These are phyloP conservation scores for Penicillium alfredii DNA, from an alignment of 495 filamentous ascomycete genomes.

Conservation along the genomic window DNA sequence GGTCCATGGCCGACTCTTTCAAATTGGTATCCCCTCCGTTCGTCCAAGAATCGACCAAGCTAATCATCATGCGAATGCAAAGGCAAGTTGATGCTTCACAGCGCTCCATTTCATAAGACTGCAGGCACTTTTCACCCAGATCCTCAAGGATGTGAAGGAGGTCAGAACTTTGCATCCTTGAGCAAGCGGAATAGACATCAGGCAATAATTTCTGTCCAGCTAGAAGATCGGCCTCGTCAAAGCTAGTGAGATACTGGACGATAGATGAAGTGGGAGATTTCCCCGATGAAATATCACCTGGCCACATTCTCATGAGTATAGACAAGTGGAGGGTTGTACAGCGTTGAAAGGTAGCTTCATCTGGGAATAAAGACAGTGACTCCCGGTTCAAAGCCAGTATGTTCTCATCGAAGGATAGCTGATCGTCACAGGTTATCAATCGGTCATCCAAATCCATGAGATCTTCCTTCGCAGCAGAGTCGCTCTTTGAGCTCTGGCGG, in stretches of 20 bases:
- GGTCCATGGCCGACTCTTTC: slow-evolving; percentile 54
- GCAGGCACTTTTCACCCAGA: slow-evolving; percentile 55
- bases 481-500: slow-evolving; percentile 23
- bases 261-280: slow-evolving; percentile 37
- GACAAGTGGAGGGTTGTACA: slow-evolving; percentile 35
- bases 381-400: slow-evolving; percentile 31
- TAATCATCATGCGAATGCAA: slow-evolving; percentile 64
- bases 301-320: slow-evolving; percentile 23
- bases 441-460: slow-evolving; percentile 75
- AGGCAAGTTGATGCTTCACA: slow-evolving; percentile 71
- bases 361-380: slow-evolving; percentile 21
- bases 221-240: slow-evolving; percentile 57
- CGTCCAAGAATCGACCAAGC: slow-evolving; percentile 60
- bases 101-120: slow-evolving; percentile 56
- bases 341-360: slow-evolving; percentile 31
- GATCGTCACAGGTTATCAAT: slow-evolving; percentile 52
- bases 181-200: slow-evolving; percentile 34
- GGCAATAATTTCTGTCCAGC: slow-evolving; percentile 46
- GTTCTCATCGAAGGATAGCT: slow-evolving; percentile 13
- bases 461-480: slow-evolving; percentile 34
- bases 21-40: slow-evolving; percentile 48
- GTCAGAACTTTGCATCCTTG: slow-evolving; percentile 27
- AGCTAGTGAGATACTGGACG: slow-evolving; percentile 50
- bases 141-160: slow-evolving; percentile 45
- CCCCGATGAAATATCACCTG: slow-evolving; percentile 26